Percentiles rank a stretch among this genome's conserved stretches.
Evolutionary conservation across 352 stramenopile species (phyloP).

Genomic region (Phytophthora crassamura): DNA sequence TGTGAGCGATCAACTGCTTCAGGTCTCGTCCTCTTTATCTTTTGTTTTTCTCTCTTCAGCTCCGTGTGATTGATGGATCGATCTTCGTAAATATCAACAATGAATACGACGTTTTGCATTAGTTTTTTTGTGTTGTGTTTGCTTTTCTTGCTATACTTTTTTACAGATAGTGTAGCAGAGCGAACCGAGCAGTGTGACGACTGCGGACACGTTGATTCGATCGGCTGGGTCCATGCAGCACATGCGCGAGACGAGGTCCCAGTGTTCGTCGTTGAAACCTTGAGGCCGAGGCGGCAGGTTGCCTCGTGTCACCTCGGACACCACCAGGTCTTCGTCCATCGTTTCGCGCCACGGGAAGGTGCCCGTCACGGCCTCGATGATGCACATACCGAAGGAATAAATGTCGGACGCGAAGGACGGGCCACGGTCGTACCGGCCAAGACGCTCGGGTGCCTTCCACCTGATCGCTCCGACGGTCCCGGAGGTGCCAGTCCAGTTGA

Average conservation of each 20-base stretch:
- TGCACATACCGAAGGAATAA: conserved; percentile 52
- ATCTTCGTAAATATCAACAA: conserved; percentile 19
- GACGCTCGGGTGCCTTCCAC: conserved; percentile 44
- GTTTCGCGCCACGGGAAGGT: conserved; percentile 37
- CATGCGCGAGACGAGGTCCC: conserved; percentile 37
- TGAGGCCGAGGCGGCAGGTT: conserved; percentile 23
- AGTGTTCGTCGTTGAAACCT: conserved; percentile 31
- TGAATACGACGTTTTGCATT: conserved; percentile 40
- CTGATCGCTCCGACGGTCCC: conserved; percentile 31
- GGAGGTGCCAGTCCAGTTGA: conserved; percentile 10
- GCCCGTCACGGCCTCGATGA: conserved; percentile 41
- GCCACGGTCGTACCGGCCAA: conserved; percentile 21
- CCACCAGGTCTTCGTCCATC: conserved; percentile 30
- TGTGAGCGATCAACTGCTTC: conserved; percentile 36
- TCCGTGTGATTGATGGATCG: conserved; percentile 5
- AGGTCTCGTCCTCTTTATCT: conserved; percentile 27
- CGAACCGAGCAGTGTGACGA: conserved; percentile 21
- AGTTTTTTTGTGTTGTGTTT: conserved; percentile 12
- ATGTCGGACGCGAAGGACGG: conserved; percentile 42
- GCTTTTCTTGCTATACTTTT: conserved; percentile 12
- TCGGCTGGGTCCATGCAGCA: conserved; percentile 31
- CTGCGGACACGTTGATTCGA: conserved; percentile 26
- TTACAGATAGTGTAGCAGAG: conserved; percentile 19
- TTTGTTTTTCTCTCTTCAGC: conserved; percentile 25
- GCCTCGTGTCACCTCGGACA: conserved; percentile 29